Percentiles rank a stretch among this genome's conserved stretches.
These are phyloP conservation scores for Fusarium sp. DNA, from an alignment of 2,329 filamentous ascomycete species.

Conservation along the genomic window DNA sequence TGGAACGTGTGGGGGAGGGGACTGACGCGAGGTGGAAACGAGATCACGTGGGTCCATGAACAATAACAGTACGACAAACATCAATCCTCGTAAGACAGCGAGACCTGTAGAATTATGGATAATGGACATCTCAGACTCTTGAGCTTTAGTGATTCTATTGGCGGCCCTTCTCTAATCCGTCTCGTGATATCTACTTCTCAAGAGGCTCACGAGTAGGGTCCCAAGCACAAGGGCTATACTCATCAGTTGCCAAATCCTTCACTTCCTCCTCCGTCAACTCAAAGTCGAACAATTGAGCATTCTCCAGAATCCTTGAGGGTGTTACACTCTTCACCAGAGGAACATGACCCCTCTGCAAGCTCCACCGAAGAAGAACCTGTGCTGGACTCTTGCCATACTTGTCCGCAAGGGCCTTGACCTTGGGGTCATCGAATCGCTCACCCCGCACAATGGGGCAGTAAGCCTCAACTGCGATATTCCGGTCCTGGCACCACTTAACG, in stretches of 20 bases:
- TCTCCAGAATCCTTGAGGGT: conserved; percentile 71
- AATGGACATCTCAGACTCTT: too few species aligned
- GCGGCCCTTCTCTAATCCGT: neutral
- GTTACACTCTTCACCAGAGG: conserved; percentile 80
- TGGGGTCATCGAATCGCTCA: conserved; percentile 74
- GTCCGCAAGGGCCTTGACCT: conserved; percentile 69
- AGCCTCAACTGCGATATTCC: conserved; percentile 70
- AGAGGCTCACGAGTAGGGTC: conserved; percentile 62
- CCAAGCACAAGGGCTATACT: conserved; percentile 66
- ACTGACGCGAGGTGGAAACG: conserved; percentile 40
- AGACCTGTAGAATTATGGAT: neutral
- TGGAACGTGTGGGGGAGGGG: conserved; percentile 19
- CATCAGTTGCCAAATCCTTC: conserved; percentile 57
- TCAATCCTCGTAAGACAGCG: neutral
- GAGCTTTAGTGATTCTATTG: neutral
- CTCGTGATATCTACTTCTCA: conserved; percentile 46
- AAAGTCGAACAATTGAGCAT: conserved; percentile 66
- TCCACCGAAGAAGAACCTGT: conserved; percentile 83
- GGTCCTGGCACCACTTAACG: conserved; percentile 75
- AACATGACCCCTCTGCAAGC: conserved; percentile 79
- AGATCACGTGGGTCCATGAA: conserved; percentile 38
- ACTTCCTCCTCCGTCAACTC: conserved; percentile 64
- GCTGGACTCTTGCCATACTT: conserved; percentile 79
- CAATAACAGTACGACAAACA: neutral
- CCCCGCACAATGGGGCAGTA: conserved; percentile 72